A percentile compares a stretch with the other conserved stretches of the same genome.
Conservation (phyloP, 805 yeast genomes). For the Candida alai region DNA sequence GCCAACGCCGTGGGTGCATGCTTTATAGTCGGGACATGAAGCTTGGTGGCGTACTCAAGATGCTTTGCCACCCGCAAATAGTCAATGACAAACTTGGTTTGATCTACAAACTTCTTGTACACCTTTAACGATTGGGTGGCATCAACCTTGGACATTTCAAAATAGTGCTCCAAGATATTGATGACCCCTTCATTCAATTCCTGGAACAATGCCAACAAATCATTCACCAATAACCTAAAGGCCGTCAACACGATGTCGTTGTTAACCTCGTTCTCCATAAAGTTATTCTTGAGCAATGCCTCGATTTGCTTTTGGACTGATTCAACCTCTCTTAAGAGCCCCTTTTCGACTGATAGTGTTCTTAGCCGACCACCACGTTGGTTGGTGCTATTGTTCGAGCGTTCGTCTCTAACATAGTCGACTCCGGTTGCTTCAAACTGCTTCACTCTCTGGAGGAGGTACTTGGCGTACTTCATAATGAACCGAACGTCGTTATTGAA, state of each 20-base stretch:
- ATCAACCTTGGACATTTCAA: conserved; percentile 82
- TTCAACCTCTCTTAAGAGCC: conserved; percentile 79
- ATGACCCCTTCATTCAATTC: conserved; percentile 94
- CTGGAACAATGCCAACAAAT: conserved; percentile 80
- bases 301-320: conserved; percentile 80
- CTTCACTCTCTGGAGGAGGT: conserved; percentile 62
- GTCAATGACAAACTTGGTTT: conserved; percentile 83
- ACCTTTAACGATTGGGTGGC: conserved; percentile 84
- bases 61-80: conserved; percentile 88
- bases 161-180: conserved; percentile 87
- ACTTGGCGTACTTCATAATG: conserved; percentile 64
- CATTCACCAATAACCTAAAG: conserved; percentile 86
- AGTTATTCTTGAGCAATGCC: conserved; percentile 68
- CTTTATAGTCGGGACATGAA: conserved; percentile 91
- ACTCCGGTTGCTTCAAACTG: conserved; percentile 62
- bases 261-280: conserved; percentile 73
- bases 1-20: conserved; percentile 96
- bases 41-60: conserved; percentile 77
- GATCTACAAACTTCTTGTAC: conserved; percentile 78
- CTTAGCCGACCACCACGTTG: conserved; percentile 63
- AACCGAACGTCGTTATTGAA: conserved; percentile 48
- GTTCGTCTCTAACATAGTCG: conserved; percentile 77
- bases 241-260: conserved; percentile 83
- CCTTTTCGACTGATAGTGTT: conserved; percentile 64
- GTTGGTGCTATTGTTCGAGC: conserved; percentile 41